Base-by-base conservation (phyloP, 306 rosid species). In the Luffa acutangula region DNA sequence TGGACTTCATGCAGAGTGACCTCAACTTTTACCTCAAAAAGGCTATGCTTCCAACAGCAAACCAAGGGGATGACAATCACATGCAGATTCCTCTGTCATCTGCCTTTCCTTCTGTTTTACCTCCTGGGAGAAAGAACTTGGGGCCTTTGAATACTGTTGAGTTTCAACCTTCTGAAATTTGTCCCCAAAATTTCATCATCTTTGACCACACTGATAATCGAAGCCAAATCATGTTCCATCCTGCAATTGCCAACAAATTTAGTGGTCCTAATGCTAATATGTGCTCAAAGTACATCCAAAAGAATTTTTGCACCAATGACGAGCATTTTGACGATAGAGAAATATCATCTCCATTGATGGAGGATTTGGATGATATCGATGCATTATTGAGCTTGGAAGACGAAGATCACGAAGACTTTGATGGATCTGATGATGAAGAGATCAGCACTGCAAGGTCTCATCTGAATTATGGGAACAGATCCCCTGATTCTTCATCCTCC, bases 341-440 rank as follows among this genome's bases (percentile, higher is more conserved):
- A 60, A 58, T 77, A 72, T 86, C 93, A 1, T 86, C 97, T 81
- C 76, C 91, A 75, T 80, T 89, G 53, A 87, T 86, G 79, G 98
- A 92, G 85, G 96, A 94, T 78, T 81, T 93, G 49, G 86, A 85
- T 76, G 97, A 89, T 81, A 94, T 94, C 15, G 92, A 92, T 84
- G 98, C 98, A 41, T 79, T 94, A 85, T 70, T 94, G 90, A 94
- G 98, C 91, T 85, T 91, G 84, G 98, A 91, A 82, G 86, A 81
- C 45, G 89, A 92, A 45, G 97, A 92, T 34, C 83, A 78, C 41
- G 89, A 92, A 43, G 98, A 90, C 42, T 76, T 83, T 72, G 92
- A 88, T 45, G 92, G 88, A 76, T 80, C 79, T 36, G 98, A 90
- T 15, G 78, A 75, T 48, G 98, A 91, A 46, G 98, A 89, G 81